Percentiles rank a stretch among this genome's conserved stretches.
Evolutionary conservation across 2,329 filamentous ascomycete genomes (phyloP).

Genomic region (Knoxdaviesia proteae): DNA sequence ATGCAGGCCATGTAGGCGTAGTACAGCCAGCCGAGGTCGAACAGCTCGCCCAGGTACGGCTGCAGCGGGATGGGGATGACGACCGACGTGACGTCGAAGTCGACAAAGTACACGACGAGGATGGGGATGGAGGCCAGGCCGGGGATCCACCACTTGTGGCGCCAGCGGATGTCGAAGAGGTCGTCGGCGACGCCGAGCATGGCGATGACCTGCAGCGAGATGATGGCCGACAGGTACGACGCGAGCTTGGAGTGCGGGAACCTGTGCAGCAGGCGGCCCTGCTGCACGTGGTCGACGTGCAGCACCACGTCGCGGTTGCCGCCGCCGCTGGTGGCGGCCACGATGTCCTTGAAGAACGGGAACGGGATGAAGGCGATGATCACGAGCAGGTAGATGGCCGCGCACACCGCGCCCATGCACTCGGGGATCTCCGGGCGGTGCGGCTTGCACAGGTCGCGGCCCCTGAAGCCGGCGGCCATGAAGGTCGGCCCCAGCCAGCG

Average conservation of each 20-base stretch:
- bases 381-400: constrained; percentile 73
- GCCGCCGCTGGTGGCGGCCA: constrained; percentile 80
- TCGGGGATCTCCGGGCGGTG: constrained; percentile 66
- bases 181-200: constrained; percentile 90
- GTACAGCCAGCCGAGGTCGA: constrained; percentile 69
- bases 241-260: constrained; percentile 96
- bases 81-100: constrained; percentile 91
- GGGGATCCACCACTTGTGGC: constrained; percentile 96
- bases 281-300: constrained; percentile 51
- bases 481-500: constrained; percentile 85
- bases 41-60: constrained; percentile 62
- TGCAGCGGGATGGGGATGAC: constrained; percentile 76
- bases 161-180: constrained; percentile 94
- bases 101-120: constrained; percentile 92
- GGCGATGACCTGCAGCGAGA: constrained; percentile 76
- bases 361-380: constrained; percentile 90
- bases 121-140: constrained; percentile 84
- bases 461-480: constrained; percentile 71
- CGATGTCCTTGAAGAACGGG: constrained; percentile 95
- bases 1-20: constrained; percentile 94
- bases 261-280: constrained; percentile 66
- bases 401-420: constrained; percentile 87
- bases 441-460: constrained; percentile 61
- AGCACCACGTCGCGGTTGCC: constrained; percentile 77
- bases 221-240: constrained; percentile 82